Evolutionary conservation across 192 early-diverging fungal species (phyloP), one percentile per base, ranked within the genome.

Genomic region (Podila horticola): DNA sequence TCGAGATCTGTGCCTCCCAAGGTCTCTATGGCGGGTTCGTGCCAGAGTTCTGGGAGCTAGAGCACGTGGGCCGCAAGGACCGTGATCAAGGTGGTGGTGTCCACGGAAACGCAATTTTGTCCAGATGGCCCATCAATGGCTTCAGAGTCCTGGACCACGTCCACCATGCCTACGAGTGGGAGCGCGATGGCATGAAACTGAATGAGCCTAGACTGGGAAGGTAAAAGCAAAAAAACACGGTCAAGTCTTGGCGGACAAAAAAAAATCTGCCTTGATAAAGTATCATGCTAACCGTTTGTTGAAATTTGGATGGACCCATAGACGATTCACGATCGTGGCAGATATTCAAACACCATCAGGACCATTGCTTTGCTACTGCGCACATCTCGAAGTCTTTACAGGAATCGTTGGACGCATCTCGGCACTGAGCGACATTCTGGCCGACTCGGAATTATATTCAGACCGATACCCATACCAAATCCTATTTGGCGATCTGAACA

Each of bases 401-500:
- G 94, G 94, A 3, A 90, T 95, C 19, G 82, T 86, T n/a, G 92
- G 91, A 0, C 87, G 94, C 6, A 79, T 90, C 1, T 82, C 84
- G n/a, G 88, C 88, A 63, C 85, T 95, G 12, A 90, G 90, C 64
- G 93, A 94, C 41, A 86, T 95, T 59, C 58, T 95, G 74, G 79
- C 81, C 41, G 91, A 94, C 71, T 88, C 92, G 38, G 64, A 74
- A 0, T 30, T 63, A 1, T 70, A 88, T 20, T 68, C 72, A 0
- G 49, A 58, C 0, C 65, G 58, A 62, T 75, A 82, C 29, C 94
- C 93, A 12, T 88, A 94, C 65, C 94, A 95, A 74, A 60, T 92
- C 22, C 79, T 95, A 9, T 90, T 90, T 72, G 94, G 94, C 30
- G 94, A 95, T 67, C 66, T 95, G 30, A 95, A 95, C 71, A 95